Evolutionary conservation across 805 yeast species (phyloP).

Genomic region (Kregervanrija pseudodelftensis): DNA sequence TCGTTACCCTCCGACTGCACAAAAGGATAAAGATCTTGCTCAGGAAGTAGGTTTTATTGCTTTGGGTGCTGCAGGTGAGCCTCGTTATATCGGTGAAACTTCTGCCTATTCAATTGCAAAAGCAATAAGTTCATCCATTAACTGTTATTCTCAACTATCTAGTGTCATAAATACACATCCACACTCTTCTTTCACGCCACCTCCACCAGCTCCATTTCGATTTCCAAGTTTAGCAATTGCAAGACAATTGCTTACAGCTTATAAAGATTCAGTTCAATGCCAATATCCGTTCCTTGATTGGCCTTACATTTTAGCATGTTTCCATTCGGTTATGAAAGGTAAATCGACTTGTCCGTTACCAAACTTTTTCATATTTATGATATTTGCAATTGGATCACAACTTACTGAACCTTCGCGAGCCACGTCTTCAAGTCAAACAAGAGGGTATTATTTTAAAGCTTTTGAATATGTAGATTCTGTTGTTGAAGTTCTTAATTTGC

Average conservation of each 20-base stretch:
- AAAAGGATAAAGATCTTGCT: slow-evolving; percentile 13
- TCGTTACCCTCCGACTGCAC: slow-evolving; percentile 3
- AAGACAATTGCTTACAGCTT: slow-evolving; percentile 14
- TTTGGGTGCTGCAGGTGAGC: slow-evolving; percentile 24
- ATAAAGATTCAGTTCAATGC: slow-evolving; percentile 25
- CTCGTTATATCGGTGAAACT: slow-evolving; percentile 25
- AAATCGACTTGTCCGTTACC: slow-evolving; percentile 13
- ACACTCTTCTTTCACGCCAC: too few species aligned
- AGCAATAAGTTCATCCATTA: slow-evolving; percentile 21
- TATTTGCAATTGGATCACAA: slow-evolving; percentile 27
- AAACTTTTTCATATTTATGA: slow-evolving; percentile 26
- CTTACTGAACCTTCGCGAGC: slow-evolving; percentile 8
- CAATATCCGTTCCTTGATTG: slow-evolving; percentile 31
- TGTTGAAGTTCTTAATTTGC: slow-evolving; percentile 18
- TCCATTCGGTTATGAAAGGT: slow-evolving; percentile 15
- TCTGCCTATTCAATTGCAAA: slow-evolving; percentile 28
- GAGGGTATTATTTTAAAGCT: slow-evolving; percentile 25
- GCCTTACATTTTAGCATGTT: slow-evolving; percentile 17
- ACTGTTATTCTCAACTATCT: slow-evolving; percentile 8
- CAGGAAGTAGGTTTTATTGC: slow-evolving; percentile 27
- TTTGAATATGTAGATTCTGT: slow-evolving; percentile 20
- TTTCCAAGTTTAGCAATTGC: slow-evolving; percentile 18
- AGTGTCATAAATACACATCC: slow-evolving; percentile 1
- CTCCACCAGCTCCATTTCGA: slow-evolving; percentile 9
- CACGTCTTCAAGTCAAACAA: slow-evolving; percentile 14